Conservation (phyloP, 305 asterid genomes). For the Fraxinus floribunda region DNA sequence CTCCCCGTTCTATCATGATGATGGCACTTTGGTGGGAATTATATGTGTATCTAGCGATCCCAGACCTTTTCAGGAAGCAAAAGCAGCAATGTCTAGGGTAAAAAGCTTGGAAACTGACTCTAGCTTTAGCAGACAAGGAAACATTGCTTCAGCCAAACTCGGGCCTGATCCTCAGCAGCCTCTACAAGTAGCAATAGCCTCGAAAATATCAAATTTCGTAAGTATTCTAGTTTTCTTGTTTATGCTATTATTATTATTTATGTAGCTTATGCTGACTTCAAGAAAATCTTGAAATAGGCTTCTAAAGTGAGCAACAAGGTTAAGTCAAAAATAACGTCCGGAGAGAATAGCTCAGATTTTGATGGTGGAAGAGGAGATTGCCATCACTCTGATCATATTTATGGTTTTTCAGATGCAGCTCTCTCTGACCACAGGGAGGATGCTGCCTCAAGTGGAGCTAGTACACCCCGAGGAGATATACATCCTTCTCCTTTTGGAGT, state of each 20-base stretch:
- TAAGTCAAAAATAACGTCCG: conserved; percentile 59
- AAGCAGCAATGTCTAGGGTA: conserved; percentile 27
- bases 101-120: conserved; percentile 36
- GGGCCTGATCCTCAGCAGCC: conserved; percentile 57
- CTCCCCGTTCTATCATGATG: conserved; percentile 75
- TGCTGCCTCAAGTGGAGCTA: conserved; percentile 71
- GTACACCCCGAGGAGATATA: conserved; percentile 77
- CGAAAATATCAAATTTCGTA: conserved; percentile 45
- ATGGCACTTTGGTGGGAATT: conserved; percentile 62
- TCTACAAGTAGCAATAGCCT: conserved; percentile 48
- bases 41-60: conserved; percentile 66
- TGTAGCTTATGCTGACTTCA: conserved; percentile 26
- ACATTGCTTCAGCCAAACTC: conserved; percentile 40
- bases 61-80: conserved; percentile 51
- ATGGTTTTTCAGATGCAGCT: conserved; percentile 40
- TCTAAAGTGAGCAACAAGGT: conserved; percentile 74
- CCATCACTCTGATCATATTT: conserved; percentile 40
- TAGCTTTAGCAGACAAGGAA: conserved; percentile 40
- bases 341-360: conserved; percentile 44
- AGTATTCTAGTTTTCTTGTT: conserved; percentile 17
- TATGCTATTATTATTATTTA: background rate
- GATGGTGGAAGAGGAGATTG: conserved; percentile 62
- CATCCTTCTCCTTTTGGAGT: conserved; percentile 72
- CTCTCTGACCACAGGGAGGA: conserved; percentile 53
- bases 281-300: conserved; percentile 44